A percentile compares a stretch with the other conserved stretches of the same genome.
Conservation (phyloP, 2,329 filamentous ascomycete genomes). For the Alternaria solani region DNA sequence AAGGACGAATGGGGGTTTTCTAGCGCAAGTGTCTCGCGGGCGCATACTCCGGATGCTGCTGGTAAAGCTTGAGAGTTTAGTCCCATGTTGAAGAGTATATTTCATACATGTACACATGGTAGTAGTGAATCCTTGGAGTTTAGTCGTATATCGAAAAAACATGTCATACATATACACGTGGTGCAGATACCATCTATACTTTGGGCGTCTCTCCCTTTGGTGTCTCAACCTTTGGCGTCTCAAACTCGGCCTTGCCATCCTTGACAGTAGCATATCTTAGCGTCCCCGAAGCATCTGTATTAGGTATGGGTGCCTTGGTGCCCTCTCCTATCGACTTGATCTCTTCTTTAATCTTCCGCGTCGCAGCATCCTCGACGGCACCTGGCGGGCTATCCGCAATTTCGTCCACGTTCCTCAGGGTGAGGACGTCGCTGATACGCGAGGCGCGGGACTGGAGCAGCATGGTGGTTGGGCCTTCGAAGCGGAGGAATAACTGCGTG, state of each 20-base stretch:
- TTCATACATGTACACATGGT: too few relatives aligned
- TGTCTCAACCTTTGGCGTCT: slow-evolving; percentile 27
- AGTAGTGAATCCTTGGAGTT: not conserved
- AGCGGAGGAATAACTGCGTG: slow-evolving; percentile 78
- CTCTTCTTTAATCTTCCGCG: slow-evolving; percentile 47
- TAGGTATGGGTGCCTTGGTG: slow-evolving; percentile 26
- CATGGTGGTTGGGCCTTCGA: slow-evolving; percentile 84
- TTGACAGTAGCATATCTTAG: slow-evolving; percentile 38
- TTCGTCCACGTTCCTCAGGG: slow-evolving; percentile 82
- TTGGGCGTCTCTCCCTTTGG: slow-evolving; percentile 10
- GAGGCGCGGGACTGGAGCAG: slow-evolving; percentile 88
- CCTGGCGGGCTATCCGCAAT: slow-evolving; percentile 85
- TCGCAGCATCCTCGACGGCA: slow-evolving; percentile 64
- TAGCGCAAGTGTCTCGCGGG: not conserved
- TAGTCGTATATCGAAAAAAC: not conserved
- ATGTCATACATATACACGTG: slow-evolving; percentile 23
- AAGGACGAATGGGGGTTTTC: slow-evolving; percentile 6
- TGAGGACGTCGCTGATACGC: slow-evolving; percentile 79
- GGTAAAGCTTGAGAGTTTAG: not conserved
- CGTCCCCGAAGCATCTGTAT: slow-evolving; percentile 24
- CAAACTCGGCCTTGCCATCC: slow-evolving; percentile 40
- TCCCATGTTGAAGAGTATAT: not conserved
- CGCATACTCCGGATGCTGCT: not conserved
- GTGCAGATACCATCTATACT: slow-evolving; percentile 18
- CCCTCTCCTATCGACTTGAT: slow-evolving; percentile 43